Evolutionary conservation across 139 green algal species (phyloP), one percentile per base, ranked within the genome.

Genomic region (Chlorella sp.): DNA sequence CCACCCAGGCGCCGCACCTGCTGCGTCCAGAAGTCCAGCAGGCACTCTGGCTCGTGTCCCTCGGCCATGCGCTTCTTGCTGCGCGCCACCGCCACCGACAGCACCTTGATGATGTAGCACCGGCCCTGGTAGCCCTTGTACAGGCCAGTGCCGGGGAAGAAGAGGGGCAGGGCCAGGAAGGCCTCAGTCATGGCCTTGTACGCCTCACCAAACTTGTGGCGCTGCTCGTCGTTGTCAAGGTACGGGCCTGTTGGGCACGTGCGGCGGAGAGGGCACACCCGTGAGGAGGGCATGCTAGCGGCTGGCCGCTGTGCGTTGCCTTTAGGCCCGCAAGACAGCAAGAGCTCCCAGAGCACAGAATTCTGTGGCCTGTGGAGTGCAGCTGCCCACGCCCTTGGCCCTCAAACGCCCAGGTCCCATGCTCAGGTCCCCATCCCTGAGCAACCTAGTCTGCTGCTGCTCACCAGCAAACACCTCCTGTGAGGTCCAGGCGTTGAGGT

Each of bases 201-300:
- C 49, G 82, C 74, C 3, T 81, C 31, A 23, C 42, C 77, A 77
- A 96, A 96, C 77, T 88, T 82, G 1, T 60, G 61, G 23, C 77
- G 74, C 0, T 31, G 80, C 42, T 76, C 74, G 0, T 76, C 71
- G 77, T 89, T 80, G 30, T 91, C 84, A 64, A 96, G 82, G 82
- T 96, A 96, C 22, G 91, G 91, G 2, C 91, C 91, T 79, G 74
- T n/a, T n/a, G n/a, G n/a, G n/a, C n/a, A n/a, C n/a, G n/a, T n/a
- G n/a, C n/a, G n/a, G n/a, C n/a, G n/a, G n/a, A n/a, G n/a, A n/a
- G n/a, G n/a, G n/a, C n/a, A n/a, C n/a, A n/a, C n/a, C n/a, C n/a
- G n/a, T n/a, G n/a, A n/a, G n/a, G n/a, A n/a, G n/a, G n/a, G n/a
- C n/a, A n/a, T n/a, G n/a, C n/a, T n/a, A n/a, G n/a, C n/a, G n/a